These are phyloP conservation scores for Mycena vulgaris DNA, from an alignment of 768 basidiomycete genomes.

Conservation along the genomic window DNA sequence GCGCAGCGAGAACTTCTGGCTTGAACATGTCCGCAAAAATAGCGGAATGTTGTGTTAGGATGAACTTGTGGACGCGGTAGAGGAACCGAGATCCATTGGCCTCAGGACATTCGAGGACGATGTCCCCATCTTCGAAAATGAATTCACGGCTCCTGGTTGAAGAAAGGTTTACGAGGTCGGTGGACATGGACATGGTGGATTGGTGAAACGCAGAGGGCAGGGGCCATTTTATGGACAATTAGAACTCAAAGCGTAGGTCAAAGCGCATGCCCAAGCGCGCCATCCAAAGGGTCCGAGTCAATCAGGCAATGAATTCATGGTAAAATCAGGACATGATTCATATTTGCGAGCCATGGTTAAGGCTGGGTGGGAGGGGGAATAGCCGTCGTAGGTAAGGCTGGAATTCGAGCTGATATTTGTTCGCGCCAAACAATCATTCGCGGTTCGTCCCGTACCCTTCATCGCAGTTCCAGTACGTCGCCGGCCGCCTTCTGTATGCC, in stretches of 20 bases:
- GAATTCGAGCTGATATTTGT: neutral
- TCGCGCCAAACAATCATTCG: conserved; percentile 6
- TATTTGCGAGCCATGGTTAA: too few relatives aligned
- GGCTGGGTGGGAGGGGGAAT: too few relatives aligned
- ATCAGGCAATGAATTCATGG: too few relatives aligned
- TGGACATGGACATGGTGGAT: neutral
- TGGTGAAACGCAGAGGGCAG: neutral
- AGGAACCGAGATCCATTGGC: neutral
- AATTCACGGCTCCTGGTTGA: neutral
- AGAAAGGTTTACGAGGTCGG: neutral
- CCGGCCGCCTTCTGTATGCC: neutral
- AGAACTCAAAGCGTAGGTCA: conserved; percentile 2
- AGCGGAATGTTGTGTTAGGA: conserved; percentile 7
- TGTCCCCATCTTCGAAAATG: conserved; percentile 11
- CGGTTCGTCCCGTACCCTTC: conserved; percentile 23
- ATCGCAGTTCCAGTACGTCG: conserved; percentile 15
- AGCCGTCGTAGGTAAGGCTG: too few relatives aligned
- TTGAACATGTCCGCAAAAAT: conserved; percentile 13
- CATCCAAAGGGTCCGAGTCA: too few relatives aligned
- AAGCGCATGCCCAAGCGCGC: conserved; percentile 12
- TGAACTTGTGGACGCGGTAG: conserved; percentile 19
- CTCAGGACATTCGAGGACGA: neutral
- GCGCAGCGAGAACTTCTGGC: neutral
- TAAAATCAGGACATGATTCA: too few relatives aligned
- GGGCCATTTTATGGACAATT: conserved; percentile 12